A percentile compares a stretch with the other conserved stretches of the same genome.
Conservation (phyloP, 306 rosid genomes). For the Urtica urens region DNA sequence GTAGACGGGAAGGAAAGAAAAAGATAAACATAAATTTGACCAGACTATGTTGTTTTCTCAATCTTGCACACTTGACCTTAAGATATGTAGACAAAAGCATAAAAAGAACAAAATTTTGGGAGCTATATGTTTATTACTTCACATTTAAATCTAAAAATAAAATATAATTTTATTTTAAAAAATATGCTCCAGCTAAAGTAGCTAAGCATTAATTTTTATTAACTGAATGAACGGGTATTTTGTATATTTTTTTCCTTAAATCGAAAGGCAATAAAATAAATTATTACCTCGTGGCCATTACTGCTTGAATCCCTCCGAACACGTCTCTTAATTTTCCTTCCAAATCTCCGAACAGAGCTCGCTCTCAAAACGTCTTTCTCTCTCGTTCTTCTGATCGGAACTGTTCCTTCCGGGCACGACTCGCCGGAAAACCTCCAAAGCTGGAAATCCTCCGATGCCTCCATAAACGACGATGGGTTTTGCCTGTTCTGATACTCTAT, state of each 20-base stretch:
- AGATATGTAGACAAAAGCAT: too few relatives aligned
- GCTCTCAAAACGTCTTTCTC: slow-evolving; percentile 75
- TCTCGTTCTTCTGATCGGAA: slow-evolving; percentile 82
- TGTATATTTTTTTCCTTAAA: background rate
- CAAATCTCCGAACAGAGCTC: slow-evolving; percentile 57
- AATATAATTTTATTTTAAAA: background rate
- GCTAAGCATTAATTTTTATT: slow-evolving; percentile 1
- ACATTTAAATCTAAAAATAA: too few relatives aligned
- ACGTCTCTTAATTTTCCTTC: slow-evolving; percentile 52
- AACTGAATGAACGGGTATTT: background rate
- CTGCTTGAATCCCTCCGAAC: slow-evolving; percentile 77
- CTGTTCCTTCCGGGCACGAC: slow-evolving; percentile 79
- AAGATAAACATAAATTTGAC: too few relatives aligned
- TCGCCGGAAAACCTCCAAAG: slow-evolving; percentile 62
- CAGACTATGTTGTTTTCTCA: too few relatives aligned
- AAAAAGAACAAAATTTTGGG: too few relatives aligned
- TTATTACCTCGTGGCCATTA: slow-evolving; percentile 86
- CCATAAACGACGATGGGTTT: slow-evolving; percentile 14
- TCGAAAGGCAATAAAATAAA: background rate
- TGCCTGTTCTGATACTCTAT: slow-evolving; percentile 24
- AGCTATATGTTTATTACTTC: too few relatives aligned
- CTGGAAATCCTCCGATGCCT: slow-evolving; percentile 46
- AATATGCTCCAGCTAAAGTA: background rate
- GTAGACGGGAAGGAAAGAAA: too few relatives aligned
- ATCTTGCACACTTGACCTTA: too few relatives aligned